Evolutionary conservation across 495 filamentous ascomycete species (phyloP), one percentile per base, ranked within the genome.

Genomic region (Achaetomiella virescens): DNA sequence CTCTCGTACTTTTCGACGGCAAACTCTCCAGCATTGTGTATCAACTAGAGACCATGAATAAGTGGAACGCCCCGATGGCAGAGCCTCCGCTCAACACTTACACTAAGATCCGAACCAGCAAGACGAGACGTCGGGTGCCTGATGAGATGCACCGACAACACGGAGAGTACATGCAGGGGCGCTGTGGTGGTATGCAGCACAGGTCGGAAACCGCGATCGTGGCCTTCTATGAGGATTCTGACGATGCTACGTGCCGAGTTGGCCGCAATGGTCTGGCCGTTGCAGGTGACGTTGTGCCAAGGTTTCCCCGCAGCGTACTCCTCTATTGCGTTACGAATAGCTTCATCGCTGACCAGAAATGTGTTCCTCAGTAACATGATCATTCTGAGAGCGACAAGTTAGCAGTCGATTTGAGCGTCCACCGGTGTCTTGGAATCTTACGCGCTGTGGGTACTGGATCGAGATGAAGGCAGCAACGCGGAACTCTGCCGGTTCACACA

Each of bases 41-140:
- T 27, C 24, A 46, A 46, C 43, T 46, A 46, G 11, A 21, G 14
- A 6, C 20, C 6, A 17, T 22, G 20, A 44, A 21, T 44, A 29
- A 44, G 41, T 44, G 25, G n/a, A 9, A 5, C 12, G 3, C 2
- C 11, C 38, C 8, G 38, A 42, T 6, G 6, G 11, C 8, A 21
- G 38, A 20, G 38, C 6, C 17, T 22, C 22, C n/a, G 6, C 31
- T 6, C 31, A 33, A 6, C 43, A 46, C 43, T 27, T 46, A 46
- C 43, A 17, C 24, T 46, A 15, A 46, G 15, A 46, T 46, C 43
- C 24, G 43, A 46, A n/a, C 22, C 18, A 2, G 43, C 43, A 29
- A 46, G 22, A 22, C 43, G 43, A n/a, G 43, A 46, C 22, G 43
- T 46, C 22, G 43, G 43, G 43, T 46, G 43, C 43, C 43, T 15